Base-by-base conservation (phyloP, 768 basidiomycete species). In the Phaffia tasmanica region DNA sequence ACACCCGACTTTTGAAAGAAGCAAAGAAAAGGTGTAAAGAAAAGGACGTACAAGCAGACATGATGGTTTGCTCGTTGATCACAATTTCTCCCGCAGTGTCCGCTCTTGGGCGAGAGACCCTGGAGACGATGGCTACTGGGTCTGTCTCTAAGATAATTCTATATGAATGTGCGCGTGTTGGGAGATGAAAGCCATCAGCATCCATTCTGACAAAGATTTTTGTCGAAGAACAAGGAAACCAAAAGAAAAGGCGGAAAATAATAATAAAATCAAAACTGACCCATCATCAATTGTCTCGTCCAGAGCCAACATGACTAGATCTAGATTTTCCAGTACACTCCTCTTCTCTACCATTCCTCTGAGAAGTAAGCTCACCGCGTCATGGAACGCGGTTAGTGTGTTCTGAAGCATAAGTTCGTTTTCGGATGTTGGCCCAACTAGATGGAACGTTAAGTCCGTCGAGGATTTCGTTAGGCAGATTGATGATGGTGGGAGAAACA, bases 211-310 rank as follows among this genome's bases (percentile, higher is more conserved):
- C 35, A 42, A 11, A 11, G 11, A 4, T 42, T 5, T 23, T 3
- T 9, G 50, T 53, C 3, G 19, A 25, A n/a, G 56, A 57, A 8
- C 9, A 29, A 23, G 32, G 25, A 57, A 32, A 7, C 25, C 15
- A 3, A 3, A 46, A 58, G 25, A 25, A 23, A 25, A 15, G 53
- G 1, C n/a, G 15, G 29, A 5, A 23, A 46, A 29, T 23, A 27
- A 57, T 23, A 30, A 21, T 4, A 50, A 29, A 46, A 18, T 23
- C 29, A 19, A 2, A 1, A 81, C 85, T 72, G 76, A 97, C 94
- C 95, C 95, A 74, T 99, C 92, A 76, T 99, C 95, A 67, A 98
- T 85, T 2, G 91, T 94, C 79, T 99, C 95, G 77, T 98, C 95
- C 60, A 97, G 79, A 72, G 92, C 93, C 27, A 99, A 79, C 61